A percentile compares a stretch with the other conserved stretches of the same genome.
Conservation (phyloP, 495 filamentous ascomycete genomes). For the Penicillium longicatenatum region DNA sequence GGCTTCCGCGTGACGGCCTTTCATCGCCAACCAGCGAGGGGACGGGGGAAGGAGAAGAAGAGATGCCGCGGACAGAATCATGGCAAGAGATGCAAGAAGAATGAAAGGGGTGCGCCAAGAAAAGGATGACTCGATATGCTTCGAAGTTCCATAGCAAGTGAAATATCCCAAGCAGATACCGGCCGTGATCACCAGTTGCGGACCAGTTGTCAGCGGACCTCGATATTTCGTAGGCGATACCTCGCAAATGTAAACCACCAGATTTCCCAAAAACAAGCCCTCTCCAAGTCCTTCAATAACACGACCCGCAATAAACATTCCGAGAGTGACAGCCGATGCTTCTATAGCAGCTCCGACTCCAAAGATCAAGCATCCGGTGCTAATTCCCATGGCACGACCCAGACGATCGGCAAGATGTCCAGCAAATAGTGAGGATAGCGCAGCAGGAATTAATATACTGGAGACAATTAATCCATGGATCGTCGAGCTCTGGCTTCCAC, state of each 20-base stretch:
- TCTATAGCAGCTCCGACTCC: slow-evolving; percentile 55
- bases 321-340: slow-evolving; percentile 44
- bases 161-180: slow-evolving; percentile 61
- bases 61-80: slow-evolving; percentile 39
- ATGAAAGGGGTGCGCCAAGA: slow-evolving; percentile 60
- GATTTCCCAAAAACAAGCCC: slow-evolving; percentile 58
- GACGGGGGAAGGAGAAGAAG: slow-evolving; percentile 44
- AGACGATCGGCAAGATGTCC: slow-evolving; percentile 62
- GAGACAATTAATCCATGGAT: slow-evolving; percentile 66
- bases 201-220: slow-evolving; percentile 55
- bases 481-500: slow-evolving; percentile 54
- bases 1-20: slow-evolving; percentile 41
- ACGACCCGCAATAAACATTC: slow-evolving; percentile 58
- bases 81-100: slow-evolving; percentile 44
- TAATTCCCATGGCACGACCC: slow-evolving; percentile 53
- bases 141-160: slow-evolving; percentile 59
- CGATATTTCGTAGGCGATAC: slow-evolving; percentile 56
- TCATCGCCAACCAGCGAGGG: slow-evolving; percentile 52
- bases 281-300: slow-evolving; percentile 59
- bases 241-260: slow-evolving; percentile 62
- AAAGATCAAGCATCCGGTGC: slow-evolving; percentile 56
- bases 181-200: slow-evolving; percentile 55
- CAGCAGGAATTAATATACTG: slow-evolving; percentile 62
- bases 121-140: slow-evolving; percentile 48
- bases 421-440: slow-evolving; percentile 61